A percentile compares a stretch with the other conserved stretches of the same genome.
Conservation (phyloP, 1,139 yeast species). For the Blastobotrys elegans region DNA sequence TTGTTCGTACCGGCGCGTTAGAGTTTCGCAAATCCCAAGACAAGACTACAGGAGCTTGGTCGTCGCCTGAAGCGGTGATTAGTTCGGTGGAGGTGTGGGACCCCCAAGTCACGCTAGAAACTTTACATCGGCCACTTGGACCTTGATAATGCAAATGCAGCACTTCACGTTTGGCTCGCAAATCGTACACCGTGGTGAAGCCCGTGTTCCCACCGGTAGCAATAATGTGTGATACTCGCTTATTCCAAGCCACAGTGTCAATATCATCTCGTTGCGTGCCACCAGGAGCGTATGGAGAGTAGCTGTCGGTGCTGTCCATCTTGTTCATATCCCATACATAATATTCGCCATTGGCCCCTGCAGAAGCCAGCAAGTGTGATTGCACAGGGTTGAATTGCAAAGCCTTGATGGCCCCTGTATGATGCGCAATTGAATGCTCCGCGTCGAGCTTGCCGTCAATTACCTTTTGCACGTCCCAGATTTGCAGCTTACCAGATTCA, state of each 20-base stretch:
- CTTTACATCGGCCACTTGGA: constrained; percentile 52
- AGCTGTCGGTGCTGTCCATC: constrained; percentile 51
- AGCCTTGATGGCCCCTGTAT: constrained; percentile 65
- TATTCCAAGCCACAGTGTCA: constrained; percentile 85
- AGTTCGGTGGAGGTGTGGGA: constrained; percentile 79
- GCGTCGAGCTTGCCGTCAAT: constrained; percentile 22
- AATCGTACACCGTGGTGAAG: constrained; percentile 90
- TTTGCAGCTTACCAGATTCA: constrained; percentile 74
- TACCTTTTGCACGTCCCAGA: constrained; percentile 57
- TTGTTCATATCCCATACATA: constrained; percentile 80
- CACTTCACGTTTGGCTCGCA: constrained; percentile 82
- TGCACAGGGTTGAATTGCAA: constrained; percentile 77
- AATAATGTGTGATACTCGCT: constrained; percentile 75
- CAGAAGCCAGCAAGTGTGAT: constrained; percentile 71
- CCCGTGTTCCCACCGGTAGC: constrained; percentile 86
- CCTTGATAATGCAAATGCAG: constrained; percentile 67
- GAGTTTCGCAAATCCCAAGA: constrained; percentile 95
- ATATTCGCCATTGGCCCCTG: constrained; percentile 83
- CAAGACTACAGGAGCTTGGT: constrained; percentile 71
- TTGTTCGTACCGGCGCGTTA: constrained; percentile 73
- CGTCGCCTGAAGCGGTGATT: constrained; percentile 82
- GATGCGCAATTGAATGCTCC: constrained; percentile 45
- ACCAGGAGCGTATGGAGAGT: constrained; percentile 41
- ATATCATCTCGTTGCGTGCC: constrained; percentile 81
- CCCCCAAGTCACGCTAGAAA: constrained; percentile 63